Evolutionary conservation across 305 asterid genomes (phyloP).

Genomic region (Stenogyne calaminthoides): DNA sequence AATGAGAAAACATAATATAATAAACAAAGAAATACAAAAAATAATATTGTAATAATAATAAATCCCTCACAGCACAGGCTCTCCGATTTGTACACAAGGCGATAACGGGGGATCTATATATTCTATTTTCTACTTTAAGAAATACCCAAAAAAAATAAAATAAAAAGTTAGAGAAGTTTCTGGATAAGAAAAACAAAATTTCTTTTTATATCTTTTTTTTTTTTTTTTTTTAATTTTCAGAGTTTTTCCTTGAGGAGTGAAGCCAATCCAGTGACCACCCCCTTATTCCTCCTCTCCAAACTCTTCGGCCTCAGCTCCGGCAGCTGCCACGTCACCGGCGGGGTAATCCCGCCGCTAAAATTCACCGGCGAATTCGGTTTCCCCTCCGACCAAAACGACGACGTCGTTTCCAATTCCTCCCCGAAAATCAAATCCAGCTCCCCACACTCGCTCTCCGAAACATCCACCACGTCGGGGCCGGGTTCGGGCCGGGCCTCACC

Average conservation of each 20-base stretch:
- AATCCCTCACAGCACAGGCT: conserved; percentile 24
- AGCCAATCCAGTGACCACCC: conserved; percentile 79
- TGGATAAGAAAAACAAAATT: conserved; percentile 37
- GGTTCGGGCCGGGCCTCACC: conserved; percentile 21
- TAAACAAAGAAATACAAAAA: not conserved
- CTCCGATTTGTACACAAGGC: conserved; percentile 27
- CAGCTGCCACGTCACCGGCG: conserved; percentile 59
- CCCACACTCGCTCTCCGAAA: conserved; percentile 40
- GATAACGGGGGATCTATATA: conserved; percentile 5
- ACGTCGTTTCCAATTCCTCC: conserved; percentile 26
- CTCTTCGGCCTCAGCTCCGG: conserved; percentile 69
- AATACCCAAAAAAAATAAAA: not conserved
- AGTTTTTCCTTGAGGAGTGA: conserved; percentile 72
- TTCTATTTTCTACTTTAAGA: not conserved
- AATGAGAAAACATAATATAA: not conserved
- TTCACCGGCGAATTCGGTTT: conserved; percentile 28
- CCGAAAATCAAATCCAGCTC: conserved; percentile 65
- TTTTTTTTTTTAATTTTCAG: conserved; percentile 22
- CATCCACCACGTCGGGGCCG: conserved; percentile 22
- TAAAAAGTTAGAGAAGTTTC: conserved; percentile 25
- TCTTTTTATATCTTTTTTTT: conserved; percentile 7
- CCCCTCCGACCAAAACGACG: conserved; percentile 20
- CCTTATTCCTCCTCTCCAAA: conserved; percentile 65
- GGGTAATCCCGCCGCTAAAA: not conserved
- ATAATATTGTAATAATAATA: conserved; percentile 12